Evolutionary conservation across 345 rosid genomes (phyloP).

Genomic region (Rhodomyrtus tomentosa): DNA sequence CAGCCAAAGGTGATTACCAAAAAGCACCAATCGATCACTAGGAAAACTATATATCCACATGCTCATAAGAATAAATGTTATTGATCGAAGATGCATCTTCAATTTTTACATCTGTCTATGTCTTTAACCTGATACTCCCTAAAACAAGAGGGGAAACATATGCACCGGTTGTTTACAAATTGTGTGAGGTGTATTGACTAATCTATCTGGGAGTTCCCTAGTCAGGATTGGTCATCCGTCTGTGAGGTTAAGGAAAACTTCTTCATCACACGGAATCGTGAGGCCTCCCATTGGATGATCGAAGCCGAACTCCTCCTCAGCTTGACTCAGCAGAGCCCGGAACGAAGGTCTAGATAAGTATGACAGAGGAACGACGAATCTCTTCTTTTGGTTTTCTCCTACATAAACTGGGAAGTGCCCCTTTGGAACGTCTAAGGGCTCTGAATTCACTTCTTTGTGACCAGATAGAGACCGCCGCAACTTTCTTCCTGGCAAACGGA

Average conservation of each 20-base stretch:
- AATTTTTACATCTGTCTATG: neutral
- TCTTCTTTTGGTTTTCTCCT: slow-evolving; percentile 14
- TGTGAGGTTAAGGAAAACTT: slow-evolving; percentile 9
- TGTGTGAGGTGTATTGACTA: neutral
- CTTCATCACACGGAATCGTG: slow-evolving; percentile 26
- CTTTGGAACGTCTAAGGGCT: slow-evolving; percentile 5
- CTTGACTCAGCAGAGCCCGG: slow-evolving; percentile 14
- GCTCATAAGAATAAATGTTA: neutral
- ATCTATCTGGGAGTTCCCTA: neutral
- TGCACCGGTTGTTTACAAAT: neutral
- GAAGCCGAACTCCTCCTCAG: slow-evolving; percentile 30
- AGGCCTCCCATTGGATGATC: slow-evolving; percentile 33
- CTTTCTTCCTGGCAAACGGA: neutral
- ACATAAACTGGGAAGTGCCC: slow-evolving; percentile 16
- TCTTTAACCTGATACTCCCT: neutral
- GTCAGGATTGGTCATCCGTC: neutral
- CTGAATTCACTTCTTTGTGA: neutral
- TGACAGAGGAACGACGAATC: slow-evolving; percentile 14
- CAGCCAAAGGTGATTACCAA: neutral
- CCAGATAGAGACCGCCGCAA: neutral
- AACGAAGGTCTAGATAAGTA: slow-evolving; percentile 11
- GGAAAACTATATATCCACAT: neutral
- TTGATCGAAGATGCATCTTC: neutral
- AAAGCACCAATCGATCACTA: neutral
- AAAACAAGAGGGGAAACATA: neutral